Evolutionary conservation across 1,284 basidiomycete species (phyloP).

Genomic region (Fomes fomentarius): DNA sequence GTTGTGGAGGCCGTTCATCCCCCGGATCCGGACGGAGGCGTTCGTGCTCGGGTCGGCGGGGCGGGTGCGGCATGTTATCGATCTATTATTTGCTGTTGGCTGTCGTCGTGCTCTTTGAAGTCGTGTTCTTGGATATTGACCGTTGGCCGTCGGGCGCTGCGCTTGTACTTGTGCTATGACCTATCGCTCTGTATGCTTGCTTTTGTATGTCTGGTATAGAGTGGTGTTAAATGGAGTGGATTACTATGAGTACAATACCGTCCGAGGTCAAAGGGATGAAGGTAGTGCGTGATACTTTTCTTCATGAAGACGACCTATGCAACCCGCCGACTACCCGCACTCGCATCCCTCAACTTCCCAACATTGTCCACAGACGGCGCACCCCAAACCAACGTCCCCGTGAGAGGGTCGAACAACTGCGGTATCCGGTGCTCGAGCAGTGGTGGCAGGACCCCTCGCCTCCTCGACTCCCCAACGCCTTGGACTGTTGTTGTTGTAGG

Average conservation of each 20-base stretch:
- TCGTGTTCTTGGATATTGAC: neutral
- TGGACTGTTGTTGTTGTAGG: too few relatives aligned
- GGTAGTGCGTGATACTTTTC: conserved; percentile 22
- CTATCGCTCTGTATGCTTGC: neutral
- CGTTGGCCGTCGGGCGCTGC: neutral
- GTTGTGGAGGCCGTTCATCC: conserved; percentile 17
- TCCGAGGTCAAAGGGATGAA: neutral
- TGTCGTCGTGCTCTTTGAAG: conserved; percentile 4
- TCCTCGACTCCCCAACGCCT: conserved; percentile 18
- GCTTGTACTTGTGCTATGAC: conserved; percentile 1
- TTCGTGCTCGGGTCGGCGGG: neutral
- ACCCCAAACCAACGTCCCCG: conserved; percentile 67
- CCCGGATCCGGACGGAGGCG: conserved; percentile 9
- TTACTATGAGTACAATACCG: conserved; percentile 23
- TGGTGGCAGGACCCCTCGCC: conserved; percentile 53
- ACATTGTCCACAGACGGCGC: conserved; percentile 68
- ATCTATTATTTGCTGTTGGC: conserved; percentile 5
- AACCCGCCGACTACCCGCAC: conserved; percentile 9
- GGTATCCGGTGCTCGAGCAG: conserved; percentile 51
- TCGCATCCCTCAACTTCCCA: conserved; percentile 41
- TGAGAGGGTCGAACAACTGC: conserved; percentile 55
- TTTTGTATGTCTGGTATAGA: neutral
- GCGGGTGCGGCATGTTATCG: conserved; percentile 3
- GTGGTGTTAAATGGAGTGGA: conserved; percentile 11
- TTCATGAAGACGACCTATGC: neutral